Evolutionary conservation across 2,329 filamentous ascomycete species (phyloP).

Genomic region (Emergomyces pasteurianus): DNA sequence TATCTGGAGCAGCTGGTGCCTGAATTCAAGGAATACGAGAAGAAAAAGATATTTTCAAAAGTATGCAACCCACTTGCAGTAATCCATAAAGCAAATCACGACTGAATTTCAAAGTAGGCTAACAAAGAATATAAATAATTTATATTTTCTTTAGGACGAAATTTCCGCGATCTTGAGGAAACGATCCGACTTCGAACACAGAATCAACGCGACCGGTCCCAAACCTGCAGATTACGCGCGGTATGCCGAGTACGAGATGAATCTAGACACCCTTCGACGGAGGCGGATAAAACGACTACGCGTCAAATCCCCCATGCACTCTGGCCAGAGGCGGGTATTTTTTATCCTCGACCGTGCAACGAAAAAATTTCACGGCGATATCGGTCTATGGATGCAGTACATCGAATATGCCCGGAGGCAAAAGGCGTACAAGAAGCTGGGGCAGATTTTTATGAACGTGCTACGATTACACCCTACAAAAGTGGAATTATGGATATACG

Average conservation of each 20-base stretch:
- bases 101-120: neutral
- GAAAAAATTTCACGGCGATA: conserved; percentile 67
- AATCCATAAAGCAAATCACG: neutral
- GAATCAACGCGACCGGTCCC: conserved; percentile 69
- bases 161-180: conserved; percentile 81
- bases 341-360: conserved; percentile 81
- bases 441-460: conserved; percentile 51
- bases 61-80: conserved; percentile 28
- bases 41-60: conserved; percentile 80
- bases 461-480: conserved; percentile 78
- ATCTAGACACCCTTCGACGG: conserved; percentile 58
- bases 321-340: conserved; percentile 72
- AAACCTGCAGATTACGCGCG: conserved; percentile 67
- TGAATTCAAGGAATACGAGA: conserved; percentile 82
- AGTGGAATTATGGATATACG: conserved; percentile 69
- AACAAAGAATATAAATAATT: neutral
- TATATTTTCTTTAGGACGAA: conserved; percentile 53
- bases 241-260: conserved; percentile 65
- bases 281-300: conserved; percentile 75
- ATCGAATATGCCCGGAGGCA: conserved; percentile 65
- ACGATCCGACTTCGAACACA: conserved; percentile 87
- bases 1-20: conserved; percentile 87
- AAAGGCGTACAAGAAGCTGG: conserved; percentile 50
- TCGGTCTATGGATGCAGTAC: conserved; percentile 81
- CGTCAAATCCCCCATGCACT: conserved; percentile 58